Evolutionary conservation across 2,329 filamentous ascomycete genomes (phyloP), one percentile per base, ranked within the genome.

Genomic region (Ploettnerulaceae sp.): DNA sequence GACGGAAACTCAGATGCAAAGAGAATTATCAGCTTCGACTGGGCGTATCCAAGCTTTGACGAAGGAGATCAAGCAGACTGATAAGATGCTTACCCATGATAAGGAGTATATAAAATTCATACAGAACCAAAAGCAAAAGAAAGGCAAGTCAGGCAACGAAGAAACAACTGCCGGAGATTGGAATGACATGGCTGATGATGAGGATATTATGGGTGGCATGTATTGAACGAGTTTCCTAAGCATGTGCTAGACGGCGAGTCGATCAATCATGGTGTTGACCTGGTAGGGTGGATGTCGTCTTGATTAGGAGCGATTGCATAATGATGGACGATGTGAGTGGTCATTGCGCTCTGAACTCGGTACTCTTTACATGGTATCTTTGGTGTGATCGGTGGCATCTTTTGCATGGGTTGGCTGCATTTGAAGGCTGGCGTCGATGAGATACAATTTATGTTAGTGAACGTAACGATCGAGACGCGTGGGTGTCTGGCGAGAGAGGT

Each of bases 11-110:
- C 69, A 75, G 22, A 76, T 79, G 50, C 70, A 73, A 17, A 51
- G 35, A n/a, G 66, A 74, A 52, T 66, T 82, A 26, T 62, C 67
- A 1, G 59, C 53, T 5, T 64, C 69, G 4, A 68, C 70, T 17
- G 48, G 53, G 9, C 69, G 66, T 8, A 67, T 82, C 33, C 66
- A 70, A 47, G 56, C 57, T 9, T 63, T 83, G 9, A 66, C 67
- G 36, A 61, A 67, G 21, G 65, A 77, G 43, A 73, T 79, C 56
- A 68, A 69, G 53, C 63, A 69, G n/a, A 75, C 73, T 2, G 73
- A 77, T 52, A 71, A 76, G 44, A 71, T 77, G 20, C 65, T 84
- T 7, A 71, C 68, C 35, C 68, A 71, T n/a, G 75, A 72, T 57
- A 74, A 71, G 51, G 76, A 81, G 17, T 82, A 79, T 54, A 64